These are phyloP conservation scores for Botrytis elliptica DNA, from an alignment of 2,329 filamentous ascomycete genomes.

Conservation along the genomic window DNA sequence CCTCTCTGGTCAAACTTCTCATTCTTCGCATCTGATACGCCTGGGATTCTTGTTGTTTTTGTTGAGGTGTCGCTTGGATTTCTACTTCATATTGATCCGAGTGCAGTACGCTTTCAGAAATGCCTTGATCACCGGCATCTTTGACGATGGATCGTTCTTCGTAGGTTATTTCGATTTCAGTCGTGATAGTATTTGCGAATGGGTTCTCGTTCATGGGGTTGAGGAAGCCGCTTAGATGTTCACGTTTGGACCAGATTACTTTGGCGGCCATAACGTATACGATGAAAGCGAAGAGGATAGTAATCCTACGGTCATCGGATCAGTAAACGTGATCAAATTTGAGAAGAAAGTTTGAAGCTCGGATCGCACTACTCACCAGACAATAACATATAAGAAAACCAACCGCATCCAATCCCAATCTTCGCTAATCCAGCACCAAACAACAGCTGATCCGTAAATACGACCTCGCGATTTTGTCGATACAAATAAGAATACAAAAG, in stretches of 20 bases:
- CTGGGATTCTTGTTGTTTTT: conserved; percentile 2
- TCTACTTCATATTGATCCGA: conserved; percentile 4
- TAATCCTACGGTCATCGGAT: conserved; percentile 40
- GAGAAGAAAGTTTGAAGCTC: background rate
- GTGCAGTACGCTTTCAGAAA: conserved; percentile 25
- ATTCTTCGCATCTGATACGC: conserved; percentile 6
- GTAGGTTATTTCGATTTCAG: conserved; percentile 46
- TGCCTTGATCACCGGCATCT: conserved; percentile 19
- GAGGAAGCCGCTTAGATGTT: conserved; percentile 56
- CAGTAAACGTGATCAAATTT: conserved; percentile 30
- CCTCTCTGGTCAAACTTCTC: conserved; percentile 17
- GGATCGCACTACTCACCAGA: conserved; percentile 48
- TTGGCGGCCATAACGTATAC: conserved; percentile 65
- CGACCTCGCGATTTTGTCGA: conserved; percentile 35
- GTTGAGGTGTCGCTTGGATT: conserved; percentile 24
- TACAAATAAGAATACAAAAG: conserved; percentile 52
- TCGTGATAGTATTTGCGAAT: conserved; percentile 30
- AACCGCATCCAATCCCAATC: conserved; percentile 71
- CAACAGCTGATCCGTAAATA: conserved; percentile 42
- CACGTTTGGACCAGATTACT: conserved; percentile 62
- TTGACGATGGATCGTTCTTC: conserved; percentile 40
- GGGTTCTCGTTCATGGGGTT: conserved; percentile 50
- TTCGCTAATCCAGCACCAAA: conserved; percentile 75
- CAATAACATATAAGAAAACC: conserved; percentile 68
- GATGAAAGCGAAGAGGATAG: conserved; percentile 58